Base-by-base conservation (phyloP, 2,329 filamentous ascomycete genomes). In the Phialocephala subalpina region DNA sequence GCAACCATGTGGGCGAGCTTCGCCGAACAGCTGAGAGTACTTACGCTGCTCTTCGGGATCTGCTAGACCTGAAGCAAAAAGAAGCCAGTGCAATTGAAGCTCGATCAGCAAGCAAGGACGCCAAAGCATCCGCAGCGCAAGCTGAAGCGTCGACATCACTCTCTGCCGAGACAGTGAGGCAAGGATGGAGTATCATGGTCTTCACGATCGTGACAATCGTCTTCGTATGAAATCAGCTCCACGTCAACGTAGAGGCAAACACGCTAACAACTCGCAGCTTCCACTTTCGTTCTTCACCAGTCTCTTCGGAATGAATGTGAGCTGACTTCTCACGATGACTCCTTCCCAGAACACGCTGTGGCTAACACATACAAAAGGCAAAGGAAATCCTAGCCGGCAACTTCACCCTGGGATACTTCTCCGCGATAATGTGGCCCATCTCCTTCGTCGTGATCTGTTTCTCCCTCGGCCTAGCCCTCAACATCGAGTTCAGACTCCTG, bases 11-110 rank as follows among this genome's bases (percentile, higher is more conserved):
- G 14, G 62, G 12, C 18, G 62, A 52, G 36, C 56, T 64, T 6
- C 47, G 42, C 7, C 27, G 35, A 25, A 52, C 55, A 18, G 62
- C 62, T 53, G 20, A 40, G 16, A 42, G 49, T 27, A 64, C 55
- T 1, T 53, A 64, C 49, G 29, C 18, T 16, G 55, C 62, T 53
- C 38, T 42, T 42, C 18, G 12, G 12, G 40, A 64, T 47, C 56
- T 53, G 8, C 25, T 64, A 14, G 62, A 64, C 11, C 36, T 64
- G 20, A 64, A 64, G 33, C 62, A 64, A 42, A 64, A 60, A n/a
- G 55, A 64, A 29, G 42, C 42, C 33, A 64, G 56, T 33, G 56
- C 38, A 14, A 53, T 59, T 11, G 62, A 64, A 59, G 62, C 62
- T 38, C 38, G 62, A 12, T 58, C 62, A 6, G 62, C 62, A 55